Evolutionary conservation across 768 basidiomycete species (phyloP).

Genomic region (Mycena leptocephala): DNA sequence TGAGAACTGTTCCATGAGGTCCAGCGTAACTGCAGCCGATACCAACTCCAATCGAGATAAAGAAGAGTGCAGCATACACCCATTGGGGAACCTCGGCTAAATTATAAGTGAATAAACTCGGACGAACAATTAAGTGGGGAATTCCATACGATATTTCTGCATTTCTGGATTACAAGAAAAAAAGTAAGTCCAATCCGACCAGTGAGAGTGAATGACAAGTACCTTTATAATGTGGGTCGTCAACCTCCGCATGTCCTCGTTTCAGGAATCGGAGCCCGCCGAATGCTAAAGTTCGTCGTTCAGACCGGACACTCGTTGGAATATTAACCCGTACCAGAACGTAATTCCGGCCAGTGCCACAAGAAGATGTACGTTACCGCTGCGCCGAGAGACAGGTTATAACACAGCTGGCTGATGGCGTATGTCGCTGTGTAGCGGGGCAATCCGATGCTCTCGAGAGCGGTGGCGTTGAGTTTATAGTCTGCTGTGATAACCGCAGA

Average conservation of each 20-base stretch:
- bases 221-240: constrained; percentile 68
- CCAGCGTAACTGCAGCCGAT: constrained; percentile 64
- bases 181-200: background rate
- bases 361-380: constrained; percentile 65
- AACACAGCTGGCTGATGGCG: constrained; percentile 63
- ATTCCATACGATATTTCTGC: constrained; percentile 59
- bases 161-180: constrained; percentile 52
- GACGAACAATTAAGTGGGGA: background rate
- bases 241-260: constrained; percentile 55
- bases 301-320: background rate
- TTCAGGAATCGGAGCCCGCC: constrained; percentile 58
- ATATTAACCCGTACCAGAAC: constrained; percentile 48
- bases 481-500: constrained; percentile 56
- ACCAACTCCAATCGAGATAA: constrained; percentile 62
- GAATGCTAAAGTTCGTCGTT: constrained; percentile 50
- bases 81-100: constrained; percentile 66
- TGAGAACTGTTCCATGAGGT: constrained; percentile 56
- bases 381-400: constrained; percentile 66
- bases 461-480: constrained; percentile 52
- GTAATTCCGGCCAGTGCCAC: constrained; percentile 70
- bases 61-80: constrained; percentile 64
- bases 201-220: background rate
- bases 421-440: constrained; percentile 65
- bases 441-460: constrained; percentile 41
- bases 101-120: background rate